phyloP scores from a whole-genome alignment of 768 basidiomycete genomes.

The Dacryopinax spathularia region DNA sequence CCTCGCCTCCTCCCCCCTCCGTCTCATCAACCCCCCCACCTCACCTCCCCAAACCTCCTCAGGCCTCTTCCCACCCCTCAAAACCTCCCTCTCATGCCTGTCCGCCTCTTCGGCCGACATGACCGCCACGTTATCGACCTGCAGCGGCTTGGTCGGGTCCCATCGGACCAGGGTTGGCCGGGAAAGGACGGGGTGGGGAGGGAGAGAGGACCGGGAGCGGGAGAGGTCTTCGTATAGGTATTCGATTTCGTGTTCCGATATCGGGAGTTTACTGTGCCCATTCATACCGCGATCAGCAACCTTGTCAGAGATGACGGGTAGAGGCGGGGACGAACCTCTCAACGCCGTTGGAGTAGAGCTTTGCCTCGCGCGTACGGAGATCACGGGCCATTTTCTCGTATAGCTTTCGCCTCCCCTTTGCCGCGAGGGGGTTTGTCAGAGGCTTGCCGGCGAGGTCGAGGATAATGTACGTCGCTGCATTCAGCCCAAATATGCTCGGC shows the following conservation, averaged over 20 bases:
- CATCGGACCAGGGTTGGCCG: conserved; percentile 69
- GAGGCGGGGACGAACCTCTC: conserved; percentile 34
- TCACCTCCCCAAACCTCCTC: conserved; percentile 59
- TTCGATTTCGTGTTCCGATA: conserved; percentile 70
- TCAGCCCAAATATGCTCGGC: conserved; percentile 80
- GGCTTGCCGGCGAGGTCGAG: conserved; percentile 76
- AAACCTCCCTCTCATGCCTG: conserved; percentile 35
- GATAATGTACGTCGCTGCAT: conserved; percentile 77
- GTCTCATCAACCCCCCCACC: conserved; percentile 42
- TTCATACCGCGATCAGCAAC: background rate
- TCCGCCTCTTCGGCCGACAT: conserved; percentile 66
- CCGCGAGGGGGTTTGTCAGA: conserved; percentile 65
- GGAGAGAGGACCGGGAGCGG: conserved; percentile 54
- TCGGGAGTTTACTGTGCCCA: conserved; percentile 46
- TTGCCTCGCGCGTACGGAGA: conserved; percentile 58
- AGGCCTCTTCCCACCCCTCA: conserved; percentile 27
- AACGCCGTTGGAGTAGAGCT: conserved; percentile 40
- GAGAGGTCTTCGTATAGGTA: conserved; percentile 79
- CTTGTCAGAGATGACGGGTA: background rate
- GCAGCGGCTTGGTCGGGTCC: conserved; percentile 51
- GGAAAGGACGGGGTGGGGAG: conserved; percentile 59
- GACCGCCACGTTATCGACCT: conserved; percentile 71
- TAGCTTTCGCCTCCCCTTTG: conserved; percentile 71
- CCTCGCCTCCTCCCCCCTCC: conserved; percentile 45
- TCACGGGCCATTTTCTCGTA: conserved; percentile 69